These are phyloP conservation scores for Saccharomyces hybrid DNA, from an alignment of 1,139 yeast species.

Conservation along the genomic window DNA sequence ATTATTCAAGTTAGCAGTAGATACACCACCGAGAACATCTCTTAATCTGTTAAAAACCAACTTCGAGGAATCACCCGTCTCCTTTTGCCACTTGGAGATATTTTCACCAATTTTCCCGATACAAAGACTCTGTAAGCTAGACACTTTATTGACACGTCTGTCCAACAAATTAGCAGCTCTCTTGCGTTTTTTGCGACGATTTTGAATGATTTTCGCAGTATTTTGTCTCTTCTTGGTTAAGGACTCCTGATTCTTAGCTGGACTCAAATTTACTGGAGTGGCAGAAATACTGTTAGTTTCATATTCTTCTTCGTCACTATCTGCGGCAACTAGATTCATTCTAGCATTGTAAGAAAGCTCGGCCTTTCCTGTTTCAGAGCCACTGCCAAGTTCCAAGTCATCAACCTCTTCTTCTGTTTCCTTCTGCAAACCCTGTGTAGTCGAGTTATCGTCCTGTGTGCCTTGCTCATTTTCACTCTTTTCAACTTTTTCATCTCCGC, in stretches of 20 bases:
- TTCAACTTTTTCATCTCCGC: conserved; percentile 17
- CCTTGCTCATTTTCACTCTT: conserved; percentile 7
- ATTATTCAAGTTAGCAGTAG: conserved; percentile 43
- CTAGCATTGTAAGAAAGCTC: conserved; percentile 5
- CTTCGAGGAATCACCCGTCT: conserved; percentile 32
- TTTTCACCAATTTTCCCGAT: conserved; percentile 61
- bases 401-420: conserved; percentile 3
- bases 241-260: conserved; percentile 5
- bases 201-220: conserved; percentile 41
- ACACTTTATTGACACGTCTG: conserved; percentile 52
- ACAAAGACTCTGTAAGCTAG: conserved; percentile 75
- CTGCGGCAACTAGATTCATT: conserved; percentile 8
- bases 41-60: conserved; percentile 21
- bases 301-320: conserved; percentile 30
- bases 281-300: conserved; percentile 7
- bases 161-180: conserved; percentile 80
- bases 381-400: conserved; percentile 3
- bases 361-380: conserved; percentile 1
- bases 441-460: conserved; percentile 4
- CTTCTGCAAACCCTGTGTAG: neutral
- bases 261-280: conserved; percentile 2
- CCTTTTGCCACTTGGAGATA: conserved; percentile 43
- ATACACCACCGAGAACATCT: conserved; percentile 30
- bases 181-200: conserved; percentile 66
- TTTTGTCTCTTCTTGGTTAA: conserved; percentile 27